These are phyloP conservation scores for Ustilago vetiveriae DNA, from an alignment of 1,284 basidiomycete species.

Conservation along the genomic window DNA sequence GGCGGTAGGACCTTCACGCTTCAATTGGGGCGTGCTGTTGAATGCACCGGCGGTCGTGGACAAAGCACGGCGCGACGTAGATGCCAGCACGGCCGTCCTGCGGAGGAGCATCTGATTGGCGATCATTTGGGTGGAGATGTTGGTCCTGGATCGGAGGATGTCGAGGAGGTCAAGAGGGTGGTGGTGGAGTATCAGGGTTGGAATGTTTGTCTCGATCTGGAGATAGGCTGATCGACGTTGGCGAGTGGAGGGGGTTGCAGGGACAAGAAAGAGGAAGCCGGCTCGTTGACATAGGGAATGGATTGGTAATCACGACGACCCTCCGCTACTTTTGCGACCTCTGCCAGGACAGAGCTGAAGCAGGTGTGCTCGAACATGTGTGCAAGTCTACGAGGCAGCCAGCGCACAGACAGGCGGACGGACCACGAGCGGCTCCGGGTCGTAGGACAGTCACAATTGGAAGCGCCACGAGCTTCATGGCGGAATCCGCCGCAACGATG, in stretches of 20 bases:
- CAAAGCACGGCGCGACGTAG: slow-evolving; percentile 11
- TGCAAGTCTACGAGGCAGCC: too few species aligned
- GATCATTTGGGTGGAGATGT: too few species aligned
- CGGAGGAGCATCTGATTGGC: slow-evolving; percentile 16
- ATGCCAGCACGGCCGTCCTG: slow-evolving; percentile 9
- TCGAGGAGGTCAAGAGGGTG: too few species aligned
- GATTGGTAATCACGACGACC: not conserved
- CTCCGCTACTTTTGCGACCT: not conserved
- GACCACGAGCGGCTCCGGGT: too few species aligned
- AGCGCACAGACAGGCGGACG: too few species aligned
- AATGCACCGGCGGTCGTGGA: slow-evolving; percentile 7
- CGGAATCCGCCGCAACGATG: not conserved
- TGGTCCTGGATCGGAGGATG: too few species aligned
- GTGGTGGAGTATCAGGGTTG: too few species aligned
- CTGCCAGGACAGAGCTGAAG: too few species aligned
- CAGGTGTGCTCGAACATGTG: too few species aligned
- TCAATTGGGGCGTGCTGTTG: slow-evolving; percentile 24
- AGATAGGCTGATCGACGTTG: not conserved
- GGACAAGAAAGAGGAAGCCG: too few species aligned
- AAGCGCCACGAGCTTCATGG: not conserved
- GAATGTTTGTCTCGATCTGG: too few species aligned
- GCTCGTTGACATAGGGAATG: too few species aligned
- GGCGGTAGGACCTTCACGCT: slow-evolving; percentile 39
- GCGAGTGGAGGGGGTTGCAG: not conserved
- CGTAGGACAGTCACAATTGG: not conserved